Evolutionary conservation across 176 grass and related monocot genomes (phyloP).

Genomic region (Oryza punctata): DNA sequence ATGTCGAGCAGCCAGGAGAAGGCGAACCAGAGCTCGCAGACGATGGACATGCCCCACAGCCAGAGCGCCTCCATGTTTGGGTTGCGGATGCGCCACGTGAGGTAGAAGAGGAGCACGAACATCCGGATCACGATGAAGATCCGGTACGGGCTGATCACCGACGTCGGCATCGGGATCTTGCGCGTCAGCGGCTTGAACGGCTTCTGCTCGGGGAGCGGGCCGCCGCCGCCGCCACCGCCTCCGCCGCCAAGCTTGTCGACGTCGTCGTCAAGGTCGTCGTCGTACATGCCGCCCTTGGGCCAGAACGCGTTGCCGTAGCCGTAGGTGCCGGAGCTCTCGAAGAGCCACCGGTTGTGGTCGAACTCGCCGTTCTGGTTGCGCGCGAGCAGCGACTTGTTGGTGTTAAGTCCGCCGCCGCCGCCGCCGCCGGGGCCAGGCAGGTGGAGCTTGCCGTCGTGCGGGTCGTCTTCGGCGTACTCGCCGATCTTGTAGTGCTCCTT

Average conservation of each 20-base stretch:
- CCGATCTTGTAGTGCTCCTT: constrained; percentile 96
- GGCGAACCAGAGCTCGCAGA: constrained; percentile 98
- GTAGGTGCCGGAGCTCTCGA: constrained; percentile 93
- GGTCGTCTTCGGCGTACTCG: constrained; percentile 79
- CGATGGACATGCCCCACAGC: constrained; percentile 97
- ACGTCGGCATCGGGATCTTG: constrained; percentile 77
- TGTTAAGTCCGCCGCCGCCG: constrained; percentile 21
- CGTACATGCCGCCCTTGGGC: constrained; percentile 71
- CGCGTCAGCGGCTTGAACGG: constrained; percentile 91
- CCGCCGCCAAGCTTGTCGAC: constrained; percentile 31
- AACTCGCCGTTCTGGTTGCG: constrained; percentile 82
- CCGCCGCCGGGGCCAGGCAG: constrained; percentile 61
- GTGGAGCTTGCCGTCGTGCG: constrained; percentile 49
- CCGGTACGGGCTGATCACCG: constrained; percentile 93
- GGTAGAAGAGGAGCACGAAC: constrained; percentile 82
- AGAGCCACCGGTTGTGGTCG: constrained; percentile 94
- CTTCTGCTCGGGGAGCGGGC: constrained; percentile 56
- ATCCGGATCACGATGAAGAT: constrained; percentile 79
- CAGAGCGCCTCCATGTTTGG: constrained; percentile 88
- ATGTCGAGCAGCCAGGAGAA: constrained; percentile 95
- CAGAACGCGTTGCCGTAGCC: constrained; percentile 87
- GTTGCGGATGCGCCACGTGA: constrained; percentile 77
- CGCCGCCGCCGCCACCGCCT: not conserved
- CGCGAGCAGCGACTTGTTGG: constrained; percentile 64
- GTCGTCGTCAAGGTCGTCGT: constrained; percentile 52